Percentiles rank a stretch among this genome's conserved stretches.
Evolutionary conservation across 352 stramenopile species (phyloP).

Genomic region (Phytophthora vignae): DNA sequence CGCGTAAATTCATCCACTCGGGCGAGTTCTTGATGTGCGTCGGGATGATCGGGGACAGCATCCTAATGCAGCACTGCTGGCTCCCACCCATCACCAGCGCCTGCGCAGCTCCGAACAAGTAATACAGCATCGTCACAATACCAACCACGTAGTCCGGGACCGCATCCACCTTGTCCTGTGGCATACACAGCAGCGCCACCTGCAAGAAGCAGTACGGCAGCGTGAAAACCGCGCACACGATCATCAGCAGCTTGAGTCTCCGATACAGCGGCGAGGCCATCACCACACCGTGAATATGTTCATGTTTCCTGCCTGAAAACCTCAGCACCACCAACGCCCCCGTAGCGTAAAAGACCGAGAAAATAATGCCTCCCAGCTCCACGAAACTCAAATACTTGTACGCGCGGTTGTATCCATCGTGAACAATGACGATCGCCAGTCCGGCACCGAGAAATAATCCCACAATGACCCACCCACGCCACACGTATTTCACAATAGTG

Average conservation of each 20-base stretch:
- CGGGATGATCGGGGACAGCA: constrained; percentile 61
- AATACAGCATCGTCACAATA: constrained; percentile 68
- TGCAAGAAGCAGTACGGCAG: constrained; percentile 72
- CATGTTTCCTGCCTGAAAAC: constrained; percentile 64
- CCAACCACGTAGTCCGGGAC: constrained; percentile 68
- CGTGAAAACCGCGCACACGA: constrained; percentile 69
- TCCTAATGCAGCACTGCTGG: constrained; percentile 66
- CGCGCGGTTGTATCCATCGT: constrained; percentile 60
- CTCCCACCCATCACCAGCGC: constrained; percentile 75
- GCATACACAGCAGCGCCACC: constrained; percentile 52
- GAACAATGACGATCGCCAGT: constrained; percentile 50
- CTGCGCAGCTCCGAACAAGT: constrained; percentile 68
- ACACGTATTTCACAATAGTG: constrained; percentile 60
- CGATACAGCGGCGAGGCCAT: constrained; percentile 74
- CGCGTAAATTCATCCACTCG: constrained; percentile 48
- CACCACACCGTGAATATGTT: constrained; percentile 75
- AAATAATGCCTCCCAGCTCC: constrained; percentile 55
- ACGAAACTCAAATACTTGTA: constrained; percentile 66
- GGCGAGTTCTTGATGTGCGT: constrained; percentile 63
- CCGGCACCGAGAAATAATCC: constrained; percentile 42
- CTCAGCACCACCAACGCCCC: constrained; percentile 51
- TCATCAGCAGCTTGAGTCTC: constrained; percentile 74
- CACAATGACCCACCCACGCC: constrained; percentile 41
- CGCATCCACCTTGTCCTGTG: constrained; percentile 45
- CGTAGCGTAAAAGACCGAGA: constrained; percentile 56